Evolutionary conservation across 495 filamentous ascomycete species (phyloP).

Genomic region (Penicillium cinerascens): DNA sequence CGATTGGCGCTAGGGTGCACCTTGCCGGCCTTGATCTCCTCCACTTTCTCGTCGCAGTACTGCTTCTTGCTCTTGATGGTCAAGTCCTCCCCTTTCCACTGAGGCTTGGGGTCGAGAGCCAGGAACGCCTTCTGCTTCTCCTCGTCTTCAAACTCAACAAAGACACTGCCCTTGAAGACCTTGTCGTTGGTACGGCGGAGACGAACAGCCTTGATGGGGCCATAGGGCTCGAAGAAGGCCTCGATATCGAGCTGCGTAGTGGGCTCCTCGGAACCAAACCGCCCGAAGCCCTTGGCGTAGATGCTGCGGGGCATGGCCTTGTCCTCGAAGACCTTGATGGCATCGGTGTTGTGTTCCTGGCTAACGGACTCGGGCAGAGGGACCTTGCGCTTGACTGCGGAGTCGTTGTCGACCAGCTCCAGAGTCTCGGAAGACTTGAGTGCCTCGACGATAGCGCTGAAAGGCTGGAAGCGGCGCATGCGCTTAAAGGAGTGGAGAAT

Average conservation of each 20-base stretch:
- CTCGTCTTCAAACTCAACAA: conserved; percentile 80
- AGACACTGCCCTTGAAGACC: conserved; percentile 89
- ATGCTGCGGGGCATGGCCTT: conserved; percentile 57
- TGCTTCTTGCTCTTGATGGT: conserved; percentile 78
- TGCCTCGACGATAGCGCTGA: conserved; percentile 74
- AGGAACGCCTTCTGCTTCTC: conserved; percentile 76
- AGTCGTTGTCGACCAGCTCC: conserved; percentile 64
- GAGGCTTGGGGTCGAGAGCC: conserved; percentile 72
- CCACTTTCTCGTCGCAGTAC: conserved; percentile 76
- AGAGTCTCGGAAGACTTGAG: conserved; percentile 69
- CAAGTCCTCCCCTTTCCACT: conserved; percentile 70
- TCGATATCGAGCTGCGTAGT: conserved; percentile 90
- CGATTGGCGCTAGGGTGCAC: conserved; percentile 51
- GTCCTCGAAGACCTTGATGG: conserved; percentile 55
- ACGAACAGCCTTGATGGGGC: conserved; percentile 76
- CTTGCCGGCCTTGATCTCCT: conserved; percentile 70
- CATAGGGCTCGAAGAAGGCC: conserved; percentile 79
- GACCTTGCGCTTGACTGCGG: conserved; percentile 69
- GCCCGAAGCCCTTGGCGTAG: conserved; percentile 87
- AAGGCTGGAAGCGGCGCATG: conserved; percentile 88
- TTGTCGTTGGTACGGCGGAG: conserved; percentile 70
- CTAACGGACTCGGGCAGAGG: conserved; percentile 50
- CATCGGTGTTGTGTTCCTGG: conserved; percentile 39
- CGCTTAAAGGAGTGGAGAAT: conserved; percentile 82
- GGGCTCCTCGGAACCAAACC: conserved; percentile 75